Evolutionary conservation across 768 basidiomycete species (phyloP), one percentile per base, ranked within the genome.

Genomic region (Lactarius sanguifluus): DNA sequence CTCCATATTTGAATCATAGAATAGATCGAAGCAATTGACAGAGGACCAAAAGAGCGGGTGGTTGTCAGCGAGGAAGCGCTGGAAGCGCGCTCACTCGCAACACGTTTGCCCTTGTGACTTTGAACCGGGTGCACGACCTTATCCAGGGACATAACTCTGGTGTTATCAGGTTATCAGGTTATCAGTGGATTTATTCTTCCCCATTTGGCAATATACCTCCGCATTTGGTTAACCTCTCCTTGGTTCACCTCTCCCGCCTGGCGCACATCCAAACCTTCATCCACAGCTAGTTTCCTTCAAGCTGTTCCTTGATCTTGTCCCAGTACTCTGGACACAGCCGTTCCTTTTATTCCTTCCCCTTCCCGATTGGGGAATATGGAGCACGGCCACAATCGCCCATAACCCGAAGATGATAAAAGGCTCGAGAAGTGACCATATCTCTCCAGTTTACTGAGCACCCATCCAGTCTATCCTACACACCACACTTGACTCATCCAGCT

Each of bases 231-330:
- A 67, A 67, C 66, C 50, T 25, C 32, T 45, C 57, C 45, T 43
- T 59, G 57, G 61, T 52, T 62, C 60, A 58, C 66, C 61, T 23
- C 56, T 54, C 61, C 52, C 52, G 57, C 50, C 60, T 45, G 59
- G 64, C 30, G 61, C 52, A 9, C 25, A 25, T 62, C 65, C 56
- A 57, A 57, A 57, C 56, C 9, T 36, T 57, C 34, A 7, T 30
- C 56, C 57, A 59, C 41, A 7, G 36, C 8, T 50, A 63, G 61
- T 61, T 67, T 67, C 66, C 57, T 62, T 43, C 38, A 43, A 34
- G 38, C 36, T 54, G 66, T 67, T 58, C 66, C 66, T 66, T 63
- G 66, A 67, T 63, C 61, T 40, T 54, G 57, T 63, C 66, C 38
- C 66, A 57, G 38, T 57, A 50, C 50, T 61, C 65, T 62, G 65